phyloP scores from a whole-genome alignment of 169 alveolate species.

The Plasmodium falciparum region DNA sequence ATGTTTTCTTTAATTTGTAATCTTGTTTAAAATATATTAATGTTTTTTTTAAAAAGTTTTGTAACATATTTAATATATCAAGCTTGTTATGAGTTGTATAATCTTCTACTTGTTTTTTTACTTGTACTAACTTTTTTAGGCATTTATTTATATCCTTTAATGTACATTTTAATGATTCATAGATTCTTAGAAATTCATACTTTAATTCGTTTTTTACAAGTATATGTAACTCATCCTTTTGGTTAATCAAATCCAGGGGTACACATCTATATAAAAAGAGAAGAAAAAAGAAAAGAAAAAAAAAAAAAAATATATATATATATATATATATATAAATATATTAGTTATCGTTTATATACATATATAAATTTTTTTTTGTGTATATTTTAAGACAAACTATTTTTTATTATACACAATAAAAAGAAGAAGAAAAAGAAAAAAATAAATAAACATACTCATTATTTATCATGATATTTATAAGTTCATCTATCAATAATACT shows the following conservation, averaged over 20 bases:
- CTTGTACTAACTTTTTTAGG: conserved; percentile 14
- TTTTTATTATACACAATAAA: too few relatives aligned
- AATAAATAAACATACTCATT: conserved; percentile 22
- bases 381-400: too few relatives aligned
- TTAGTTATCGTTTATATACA: too few relatives aligned
- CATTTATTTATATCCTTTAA: conserved; percentile 35
- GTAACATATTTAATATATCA: conserved; percentile 11
- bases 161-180: conserved; percentile 26
- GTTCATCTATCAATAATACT: conserved; percentile 33
- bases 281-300: conserved; percentile 3
- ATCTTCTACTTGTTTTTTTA: conserved; percentile 15
- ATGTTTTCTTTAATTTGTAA: conserved; percentile 28
- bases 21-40: conserved; percentile 43
- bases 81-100: not conserved
- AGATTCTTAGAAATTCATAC: conserved; percentile 40
- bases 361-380: too few relatives aligned
- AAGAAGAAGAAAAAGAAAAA: not conserved
- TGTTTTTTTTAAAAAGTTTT: conserved; percentile 31
- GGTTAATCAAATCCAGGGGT: conserved; percentile 17
- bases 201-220: conserved; percentile 47
- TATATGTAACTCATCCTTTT: conserved; percentile 17
- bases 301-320: not conserved
- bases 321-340: not conserved
- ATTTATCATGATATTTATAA: conserved; percentile 34
- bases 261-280: conserved; percentile 12